Evolutionary conservation across 2,329 filamentous ascomycete genomes (phyloP), one percentile per base, ranked within the genome.

Genomic region (Paraconiothyrium sp.): DNA sequence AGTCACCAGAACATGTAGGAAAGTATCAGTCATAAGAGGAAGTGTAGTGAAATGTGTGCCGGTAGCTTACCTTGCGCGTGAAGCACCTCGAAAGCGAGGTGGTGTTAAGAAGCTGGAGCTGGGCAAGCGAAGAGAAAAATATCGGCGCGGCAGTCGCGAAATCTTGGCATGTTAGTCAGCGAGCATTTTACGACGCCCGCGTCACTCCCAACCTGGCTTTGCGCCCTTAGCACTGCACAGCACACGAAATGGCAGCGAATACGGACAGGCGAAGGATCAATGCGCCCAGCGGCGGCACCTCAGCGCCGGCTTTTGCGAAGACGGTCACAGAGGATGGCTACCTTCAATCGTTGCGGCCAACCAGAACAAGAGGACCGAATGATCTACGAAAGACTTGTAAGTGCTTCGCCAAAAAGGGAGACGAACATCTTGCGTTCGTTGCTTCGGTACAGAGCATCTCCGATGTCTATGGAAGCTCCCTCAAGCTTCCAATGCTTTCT

Each of bases 221-320:
- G n/a, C n/a, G 13, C 39, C 16, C 16, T 7, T 22, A n/a, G 35
- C n/a, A 20, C 8, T 24, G 11, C 60, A 24, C 59, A 22, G 54
- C 55, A 65, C 57, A 57, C 46, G 61, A 39, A 58, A 73, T 68
- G 60, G 66, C 72, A 27, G 72, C 70, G 61, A 75, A 72, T 58
- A 66, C 65, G 13, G 95, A 99, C 78, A 88, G 94, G 78, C 90
- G 94, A 81, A 89, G 95, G 71, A 89, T 97, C 68, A 98, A 98
- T 80, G 93, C 93, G 5, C 95, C 95, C 7, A 84, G 89, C 44
- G 92, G 92, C 57, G 87, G 88, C 32, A 98, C 93, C 9, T 81
- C 85, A 37, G 87, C 93, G 16, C 92, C 93, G 0, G 81, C 93
- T 3, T 97, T 90, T 75, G 86, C 83, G 54, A 80, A 81, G 60